A percentile compares a stretch with the other conserved stretches of the same genome.
Evolutionary conservation across 495 filamentous ascomycete genomes (phyloP).

Genomic region (Rostrohypoxylon terebratum): DNA sequence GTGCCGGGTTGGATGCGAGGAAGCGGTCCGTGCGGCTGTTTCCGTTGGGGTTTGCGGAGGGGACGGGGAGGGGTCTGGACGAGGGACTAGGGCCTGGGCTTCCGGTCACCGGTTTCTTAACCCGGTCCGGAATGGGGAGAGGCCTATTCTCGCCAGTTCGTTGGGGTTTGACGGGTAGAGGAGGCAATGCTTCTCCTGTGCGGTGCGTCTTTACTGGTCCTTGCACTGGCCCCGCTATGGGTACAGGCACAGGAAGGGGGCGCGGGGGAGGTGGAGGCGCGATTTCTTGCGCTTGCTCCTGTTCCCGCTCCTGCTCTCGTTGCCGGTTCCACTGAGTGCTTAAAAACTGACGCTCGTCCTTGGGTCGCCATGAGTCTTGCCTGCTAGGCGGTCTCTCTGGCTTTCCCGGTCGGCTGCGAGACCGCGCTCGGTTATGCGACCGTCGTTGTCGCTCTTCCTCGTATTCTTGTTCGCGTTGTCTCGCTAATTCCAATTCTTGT

Average conservation of each 20-base stretch:
- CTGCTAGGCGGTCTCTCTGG: conserved; percentile 63
- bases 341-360: conserved; percentile 80
- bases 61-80: conserved; percentile 50
- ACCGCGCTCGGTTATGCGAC: conserved; percentile 48
- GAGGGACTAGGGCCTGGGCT: conserved; percentile 38
- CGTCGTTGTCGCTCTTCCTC: conserved; percentile 80
- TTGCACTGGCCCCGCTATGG: conserved; percentile 7
- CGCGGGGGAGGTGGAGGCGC: conserved; percentile 60
- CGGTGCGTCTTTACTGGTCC: conserved; percentile 49
- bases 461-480: conserved; percentile 87
- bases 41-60: conserved; percentile 45
- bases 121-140: conserved; percentile 46
- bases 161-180: conserved; percentile 50
- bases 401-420: conserved; percentile 59
- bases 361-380: conserved; percentile 73
- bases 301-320: conserved; percentile 58
- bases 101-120: conserved; percentile 45
- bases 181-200: conserved; percentile 52
- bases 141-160: conserved; percentile 54
- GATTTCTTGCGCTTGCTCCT: conserved; percentile 19
- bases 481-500: conserved; percentile 83
- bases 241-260: conserved; percentile 45
- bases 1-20: conserved; percentile 57
- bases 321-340: conserved; percentile 74
- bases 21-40: conserved; percentile 59